Evolutionary conservation across 2,329 filamentous ascomycete species (phyloP), one percentile per base, ranked within the genome.

Genomic region (Fusarium lyarnte): DNA sequence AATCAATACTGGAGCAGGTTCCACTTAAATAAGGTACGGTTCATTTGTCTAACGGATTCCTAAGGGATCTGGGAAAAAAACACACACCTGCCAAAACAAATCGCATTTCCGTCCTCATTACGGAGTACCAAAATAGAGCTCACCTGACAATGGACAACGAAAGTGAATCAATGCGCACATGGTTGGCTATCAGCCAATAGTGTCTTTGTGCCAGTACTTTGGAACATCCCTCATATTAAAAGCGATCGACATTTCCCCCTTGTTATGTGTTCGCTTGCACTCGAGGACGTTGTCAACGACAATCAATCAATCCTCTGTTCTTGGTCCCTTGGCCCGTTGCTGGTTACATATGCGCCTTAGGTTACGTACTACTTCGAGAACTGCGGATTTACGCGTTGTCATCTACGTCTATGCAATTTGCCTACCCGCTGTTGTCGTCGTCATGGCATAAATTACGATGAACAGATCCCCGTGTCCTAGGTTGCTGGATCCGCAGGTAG

Each of bases 391-490:
- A 42, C 46, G 59, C 70, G 70, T 66, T 69, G 39, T 54, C 52
- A 54, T 69, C 36, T 55, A 36, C 31, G 41, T 58, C 65, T 35
- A 58, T 52, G 51, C 58, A 58, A 58, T 52, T 58, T 73, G 64
- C 53, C 60, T 54, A 42, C 46, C 43, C 41, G 42, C 47, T 33
- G 53, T 53, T 55, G 66, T 57, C 62, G 66, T 64, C 70, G 66
- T 73, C 62, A 68, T 74, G 70, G 51, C 70, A 73, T 69, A 73
- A 73, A 74, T 73, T 73, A 61, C 45, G 70, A 71, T 73, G 46
- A 60, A 42, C 63, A 61, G 51, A 71, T 72, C 70, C 66, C 70
- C 66, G 58, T 72, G 53, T 58, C 43, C 27, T 68, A 8, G 58
- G 36, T 49, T 45, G 23, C 55, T 63, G 29, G 58, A 67, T 68